These are phyloP conservation scores for Volutella citrinella DNA, from an alignment of 2,329 filamentous ascomycete genomes.

Conservation along the genomic window DNA sequence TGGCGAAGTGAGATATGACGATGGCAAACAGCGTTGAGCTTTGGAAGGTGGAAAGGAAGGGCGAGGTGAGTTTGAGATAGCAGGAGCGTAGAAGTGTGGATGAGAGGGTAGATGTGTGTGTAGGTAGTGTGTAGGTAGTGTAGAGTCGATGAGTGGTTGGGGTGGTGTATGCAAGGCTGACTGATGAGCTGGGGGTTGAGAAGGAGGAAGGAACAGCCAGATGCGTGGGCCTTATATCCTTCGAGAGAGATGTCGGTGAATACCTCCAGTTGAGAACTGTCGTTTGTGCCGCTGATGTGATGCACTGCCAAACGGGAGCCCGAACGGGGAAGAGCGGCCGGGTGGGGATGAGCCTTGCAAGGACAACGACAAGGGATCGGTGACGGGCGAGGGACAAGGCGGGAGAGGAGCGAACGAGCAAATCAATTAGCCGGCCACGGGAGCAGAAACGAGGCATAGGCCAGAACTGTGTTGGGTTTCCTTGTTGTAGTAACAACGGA, in stretches of 20 bases:
- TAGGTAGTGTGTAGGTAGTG: slow-evolving; percentile 5
- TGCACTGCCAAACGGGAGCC: slow-evolving; percentile 15
- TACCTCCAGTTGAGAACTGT: slow-evolving; percentile 10
- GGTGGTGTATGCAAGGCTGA: too few species aligned
- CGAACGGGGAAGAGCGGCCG: slow-evolving; percentile 12
- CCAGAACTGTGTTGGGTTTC: slow-evolving; percentile 18
- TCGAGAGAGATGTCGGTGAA: slow-evolving; percentile 8
- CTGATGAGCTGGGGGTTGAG: too few species aligned
- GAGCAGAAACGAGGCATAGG: slow-evolving; percentile 15
- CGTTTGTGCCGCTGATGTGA: slow-evolving; percentile 18
- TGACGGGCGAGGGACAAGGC: slow-evolving; percentile 21
- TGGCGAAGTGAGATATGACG: slow-evolving; percentile 4
- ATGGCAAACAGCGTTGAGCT: too few species aligned
- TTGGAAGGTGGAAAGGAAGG: too few species aligned
- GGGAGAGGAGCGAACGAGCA: slow-evolving; percentile 20
- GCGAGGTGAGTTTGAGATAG: too few species aligned
- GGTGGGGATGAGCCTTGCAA: slow-evolving; percentile 20
- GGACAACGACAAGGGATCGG: slow-evolving; percentile 20
- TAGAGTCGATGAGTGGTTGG: not conserved
- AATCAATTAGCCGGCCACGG: slow-evolving; percentile 22
- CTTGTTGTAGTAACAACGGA: slow-evolving; percentile 20
- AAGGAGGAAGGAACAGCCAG: too few species aligned
- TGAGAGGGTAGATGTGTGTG: slow-evolving; percentile 3
- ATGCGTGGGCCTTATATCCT: slow-evolving; percentile 17
- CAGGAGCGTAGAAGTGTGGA: too few species aligned